A percentile compares a stretch with the other conserved stretches of the same genome.
phyloP scores from a whole-genome alignment of 2,329 filamentous ascomycete genomes.

The Fusarium setosum region DNA sequence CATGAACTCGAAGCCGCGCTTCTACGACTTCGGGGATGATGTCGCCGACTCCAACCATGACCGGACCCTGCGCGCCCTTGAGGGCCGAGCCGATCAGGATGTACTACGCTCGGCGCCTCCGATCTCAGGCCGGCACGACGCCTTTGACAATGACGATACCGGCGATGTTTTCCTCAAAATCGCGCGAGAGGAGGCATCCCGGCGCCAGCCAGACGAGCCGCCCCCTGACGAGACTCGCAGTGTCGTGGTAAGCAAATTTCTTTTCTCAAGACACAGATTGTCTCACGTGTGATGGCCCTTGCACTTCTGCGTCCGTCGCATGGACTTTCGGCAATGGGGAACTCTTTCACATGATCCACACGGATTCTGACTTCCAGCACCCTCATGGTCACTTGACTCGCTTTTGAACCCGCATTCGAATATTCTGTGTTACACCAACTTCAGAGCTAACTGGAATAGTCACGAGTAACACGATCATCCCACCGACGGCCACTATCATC shows the following conservation, averaged over 20 bases:
- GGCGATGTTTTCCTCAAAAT: constrained; percentile 70
- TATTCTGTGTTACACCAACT: constrained; percentile 10
- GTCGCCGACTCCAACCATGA: constrained; percentile 59
- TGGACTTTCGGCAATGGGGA: background rate
- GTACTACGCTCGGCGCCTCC: constrained; percentile 53
- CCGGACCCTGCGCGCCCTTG: constrained; percentile 62
- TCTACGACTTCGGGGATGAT: constrained; percentile 58
- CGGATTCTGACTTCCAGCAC: background rate
- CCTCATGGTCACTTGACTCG: constrained; percentile 1
- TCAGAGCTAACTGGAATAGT: constrained; percentile 50
- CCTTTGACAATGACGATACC: constrained; percentile 61
- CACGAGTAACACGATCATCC: constrained; percentile 58
- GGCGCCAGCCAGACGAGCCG: constrained; percentile 50
- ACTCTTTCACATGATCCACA: constrained; percentile 5
- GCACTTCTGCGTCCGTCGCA: constrained; percentile 10
- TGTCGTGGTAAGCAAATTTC: constrained; percentile 57
- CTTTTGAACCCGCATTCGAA: background rate
- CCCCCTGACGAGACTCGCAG: constrained; percentile 49
- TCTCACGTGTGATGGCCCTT: constrained; percentile 17
- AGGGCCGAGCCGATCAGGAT: constrained; percentile 51
- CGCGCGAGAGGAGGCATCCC: constrained; percentile 63
- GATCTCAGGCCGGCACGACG: constrained; percentile 50
- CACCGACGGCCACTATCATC: constrained; percentile 67
- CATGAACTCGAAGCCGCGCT: constrained; percentile 60
- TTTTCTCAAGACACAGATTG: constrained; percentile 8